Percentiles rank a stretch among this genome's conserved stretches.
Conservation (phyloP, 225 moss, liverwort and hornwort genomes). For the Sphagnum tenellum region DNA sequence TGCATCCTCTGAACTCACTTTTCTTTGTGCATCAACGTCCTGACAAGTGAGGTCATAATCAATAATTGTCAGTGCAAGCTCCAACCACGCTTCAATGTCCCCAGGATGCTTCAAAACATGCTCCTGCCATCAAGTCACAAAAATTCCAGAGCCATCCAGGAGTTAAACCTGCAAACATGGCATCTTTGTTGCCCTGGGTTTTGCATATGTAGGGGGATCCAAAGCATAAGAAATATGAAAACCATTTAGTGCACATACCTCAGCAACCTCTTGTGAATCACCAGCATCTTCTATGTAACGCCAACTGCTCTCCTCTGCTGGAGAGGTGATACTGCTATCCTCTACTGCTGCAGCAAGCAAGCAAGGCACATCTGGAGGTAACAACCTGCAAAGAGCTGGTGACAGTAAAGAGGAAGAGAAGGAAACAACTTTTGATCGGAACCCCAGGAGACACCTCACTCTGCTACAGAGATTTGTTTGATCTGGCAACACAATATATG, state of each 20-base stretch:
- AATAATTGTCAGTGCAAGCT: constrained; percentile 57
- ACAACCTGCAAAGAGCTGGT: constrained; percentile 49
- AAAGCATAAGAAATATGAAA: too few species aligned
- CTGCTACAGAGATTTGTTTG: constrained; percentile 19
- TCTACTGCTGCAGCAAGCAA: constrained; percentile 34
- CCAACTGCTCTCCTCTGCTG: constrained; percentile 28
- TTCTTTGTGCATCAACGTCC: constrained; percentile 39
- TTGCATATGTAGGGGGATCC: too few species aligned
- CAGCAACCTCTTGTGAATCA: constrained; percentile 23
- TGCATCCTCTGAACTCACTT: constrained; percentile 30
- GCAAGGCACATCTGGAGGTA: constrained; percentile 49
- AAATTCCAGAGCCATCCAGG: too few species aligned
- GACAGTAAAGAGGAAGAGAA: constrained; percentile 48
- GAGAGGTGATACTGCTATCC: constrained; percentile 8
- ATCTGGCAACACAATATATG: constrained; percentile 33
- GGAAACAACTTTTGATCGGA: constrained; percentile 20
- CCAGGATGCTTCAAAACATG: constrained; percentile 27
- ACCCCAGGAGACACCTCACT: constrained; percentile 28
- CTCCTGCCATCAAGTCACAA: constrained; percentile 12
- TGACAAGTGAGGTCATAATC: constrained; percentile 48
- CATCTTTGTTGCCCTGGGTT: too few species aligned
- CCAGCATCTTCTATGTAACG: constrained; percentile 43
- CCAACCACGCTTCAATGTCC: constrained; percentile 65
- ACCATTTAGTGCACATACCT: constrained; percentile 25
- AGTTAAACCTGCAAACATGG: too few species aligned